Percentiles rank a stretch among this genome's conserved stretches.
Conservation (phyloP, 2,329 filamentous ascomycete species). For the Grosmannia serpens region DNA sequence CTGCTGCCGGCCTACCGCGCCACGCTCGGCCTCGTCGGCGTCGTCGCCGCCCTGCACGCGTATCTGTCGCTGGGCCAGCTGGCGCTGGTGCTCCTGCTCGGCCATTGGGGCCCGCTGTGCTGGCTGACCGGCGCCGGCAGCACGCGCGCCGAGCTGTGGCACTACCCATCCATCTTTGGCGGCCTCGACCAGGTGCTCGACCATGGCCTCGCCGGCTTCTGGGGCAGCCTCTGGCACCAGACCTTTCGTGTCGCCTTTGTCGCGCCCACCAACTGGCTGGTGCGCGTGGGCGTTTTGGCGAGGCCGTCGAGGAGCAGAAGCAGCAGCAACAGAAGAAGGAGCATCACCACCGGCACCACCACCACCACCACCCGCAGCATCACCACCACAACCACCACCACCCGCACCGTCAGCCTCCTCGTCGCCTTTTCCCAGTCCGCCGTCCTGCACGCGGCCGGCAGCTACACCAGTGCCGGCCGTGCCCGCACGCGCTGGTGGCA, state of each 20-base stretch:
- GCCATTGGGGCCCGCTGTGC: constrained; percentile 15
- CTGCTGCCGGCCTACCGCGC: constrained; percentile 45
- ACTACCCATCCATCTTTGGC: constrained; percentile 45
- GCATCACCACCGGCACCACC: not conserved
- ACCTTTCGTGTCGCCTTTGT: constrained; percentile 66
- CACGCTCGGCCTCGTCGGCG: constrained; percentile 38
- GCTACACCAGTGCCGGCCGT: constrained; percentile 48
- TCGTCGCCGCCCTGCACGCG: constrained; percentile 49
- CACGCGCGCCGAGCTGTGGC: constrained; percentile 37
- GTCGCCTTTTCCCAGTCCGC: constrained; percentile 57
- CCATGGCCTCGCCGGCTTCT: constrained; percentile 66
- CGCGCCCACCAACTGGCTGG: constrained; percentile 42
- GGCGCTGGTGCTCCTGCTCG: constrained; percentile 3
- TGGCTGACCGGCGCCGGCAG: constrained; percentile 44
- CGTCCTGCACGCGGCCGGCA: constrained; percentile 59
- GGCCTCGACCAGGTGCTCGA: constrained; percentile 44
- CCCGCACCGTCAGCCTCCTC: constrained; percentile 11
- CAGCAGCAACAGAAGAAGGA: not conserved
- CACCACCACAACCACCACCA: not conserved
- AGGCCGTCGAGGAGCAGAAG: constrained; percentile 11
- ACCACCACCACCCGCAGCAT: not conserved
- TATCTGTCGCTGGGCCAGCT: constrained; percentile 38
- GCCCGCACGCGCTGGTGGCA: constrained; percentile 33
- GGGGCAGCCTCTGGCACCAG: constrained; percentile 87
- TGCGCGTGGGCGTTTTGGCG: constrained; percentile 27